Evolutionary conservation across 2,329 filamentous ascomycete genomes (phyloP).

Genomic region (Aspergillus eucalypticola): DNA sequence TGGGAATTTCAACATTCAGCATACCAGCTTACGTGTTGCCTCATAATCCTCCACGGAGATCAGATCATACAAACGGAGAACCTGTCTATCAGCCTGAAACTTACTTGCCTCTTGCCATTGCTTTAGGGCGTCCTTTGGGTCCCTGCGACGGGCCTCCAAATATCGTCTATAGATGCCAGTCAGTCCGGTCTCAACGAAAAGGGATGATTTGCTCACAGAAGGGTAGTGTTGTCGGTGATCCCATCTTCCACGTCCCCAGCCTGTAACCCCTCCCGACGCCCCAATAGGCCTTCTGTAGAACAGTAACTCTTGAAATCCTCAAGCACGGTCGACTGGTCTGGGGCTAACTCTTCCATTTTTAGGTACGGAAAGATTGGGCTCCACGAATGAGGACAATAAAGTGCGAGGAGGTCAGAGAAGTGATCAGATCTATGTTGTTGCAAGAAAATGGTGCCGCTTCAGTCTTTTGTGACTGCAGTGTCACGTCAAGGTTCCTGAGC

Average conservation of each 20-base stretch:
- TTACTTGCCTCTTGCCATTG: constrained; percentile 18
- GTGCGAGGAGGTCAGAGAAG: no score
- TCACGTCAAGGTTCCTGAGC: no score
- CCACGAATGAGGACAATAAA: neutral
- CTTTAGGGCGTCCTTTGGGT: constrained; percentile 16
- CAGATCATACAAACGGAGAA: constrained; percentile 19
- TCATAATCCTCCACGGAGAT: constrained; percentile 24
- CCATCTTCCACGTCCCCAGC: constrained; percentile 17
- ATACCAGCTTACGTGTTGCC: constrained; percentile 21
- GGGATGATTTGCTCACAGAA: constrained; percentile 12
- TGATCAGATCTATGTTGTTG: neutral
- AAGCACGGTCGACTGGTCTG: neutral
- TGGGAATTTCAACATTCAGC: neutral
- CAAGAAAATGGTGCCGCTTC: neutral
- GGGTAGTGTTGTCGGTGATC: constrained; percentile 20
- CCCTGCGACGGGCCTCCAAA: constrained; percentile 18
- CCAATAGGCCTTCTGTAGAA: constrained; percentile 14
- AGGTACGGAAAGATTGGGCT: neutral
- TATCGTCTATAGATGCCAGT: constrained; percentile 20
- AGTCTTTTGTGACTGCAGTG: neutral
- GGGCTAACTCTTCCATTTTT: neutral
- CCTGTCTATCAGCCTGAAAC: constrained; percentile 19
- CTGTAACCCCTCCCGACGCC: constrained; percentile 11
- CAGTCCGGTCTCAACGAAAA: neutral
- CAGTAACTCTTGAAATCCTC: constrained; percentile 1